Conservation (phyloP, 805 yeast species). For the Starmerella apis region DNA sequence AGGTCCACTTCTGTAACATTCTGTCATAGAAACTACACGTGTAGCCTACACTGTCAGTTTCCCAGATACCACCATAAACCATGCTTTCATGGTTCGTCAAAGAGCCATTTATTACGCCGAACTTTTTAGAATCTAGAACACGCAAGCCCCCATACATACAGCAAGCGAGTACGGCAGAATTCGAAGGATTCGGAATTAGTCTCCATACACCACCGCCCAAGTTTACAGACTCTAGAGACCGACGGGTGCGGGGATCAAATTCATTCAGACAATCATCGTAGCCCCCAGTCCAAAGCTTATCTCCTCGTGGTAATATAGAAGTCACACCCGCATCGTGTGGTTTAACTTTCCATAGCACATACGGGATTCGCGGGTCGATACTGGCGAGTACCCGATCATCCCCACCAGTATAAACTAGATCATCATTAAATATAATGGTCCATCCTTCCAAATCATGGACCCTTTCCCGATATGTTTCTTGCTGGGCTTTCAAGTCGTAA, state of each 20-base stretch:
- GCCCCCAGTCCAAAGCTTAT: constrained; percentile 70
- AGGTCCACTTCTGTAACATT: constrained; percentile 63
- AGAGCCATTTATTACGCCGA: constrained; percentile 14
- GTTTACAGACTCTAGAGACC: constrained; percentile 36
- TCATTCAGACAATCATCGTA: constrained; percentile 72
- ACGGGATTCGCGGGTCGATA: constrained; percentile 48
- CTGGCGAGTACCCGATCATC: constrained; percentile 73
- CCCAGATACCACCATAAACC: constrained; percentile 95
- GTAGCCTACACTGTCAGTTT: constrained; percentile 41
- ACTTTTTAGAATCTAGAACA: constrained; percentile 36
- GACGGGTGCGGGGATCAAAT: constrained; percentile 54
- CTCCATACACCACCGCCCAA: constrained; percentile 97
- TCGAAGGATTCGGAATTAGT: constrained; percentile 49
- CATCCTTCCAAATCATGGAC: constrained; percentile 74
- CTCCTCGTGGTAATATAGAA: constrained; percentile 48
- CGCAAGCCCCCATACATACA: constrained; percentile 96
- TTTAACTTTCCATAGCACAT: constrained; percentile 32
- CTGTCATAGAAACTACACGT: constrained; percentile 91
- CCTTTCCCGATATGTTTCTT: constrained; percentile 22
- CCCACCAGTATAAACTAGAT: constrained; percentile 66
- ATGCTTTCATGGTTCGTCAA: constrained; percentile 58
- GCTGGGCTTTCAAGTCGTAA: constrained; percentile 26
- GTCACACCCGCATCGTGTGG: constrained; percentile 89
- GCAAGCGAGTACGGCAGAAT: constrained; percentile 51
- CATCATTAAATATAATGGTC: constrained; percentile 55